phyloP scores from a whole-genome alignment of 805 yeast genomes.

The Zygosaccharomyces lentus region DNA sequence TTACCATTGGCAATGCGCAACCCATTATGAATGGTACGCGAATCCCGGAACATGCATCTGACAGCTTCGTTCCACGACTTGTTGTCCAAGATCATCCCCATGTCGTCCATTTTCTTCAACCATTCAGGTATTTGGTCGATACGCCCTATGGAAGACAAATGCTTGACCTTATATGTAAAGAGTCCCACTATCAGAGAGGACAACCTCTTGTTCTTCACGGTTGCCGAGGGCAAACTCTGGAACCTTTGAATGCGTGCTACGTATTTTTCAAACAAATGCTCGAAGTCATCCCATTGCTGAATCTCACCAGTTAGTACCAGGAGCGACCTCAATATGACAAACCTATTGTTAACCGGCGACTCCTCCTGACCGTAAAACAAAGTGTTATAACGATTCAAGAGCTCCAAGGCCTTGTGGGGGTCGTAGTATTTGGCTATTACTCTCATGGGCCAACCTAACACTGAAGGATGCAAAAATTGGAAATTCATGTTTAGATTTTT shows the following conservation, averaged over 20 bases:
- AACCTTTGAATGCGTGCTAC: conserved; percentile 18
- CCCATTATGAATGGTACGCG: conserved; percentile 31
- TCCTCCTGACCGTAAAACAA: conserved; percentile 27
- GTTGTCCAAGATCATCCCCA: conserved; percentile 32
- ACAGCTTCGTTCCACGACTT: conserved; percentile 33
- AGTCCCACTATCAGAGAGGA: conserved; percentile 21
- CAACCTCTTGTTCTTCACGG: conserved; percentile 21
- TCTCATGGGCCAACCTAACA: conserved; percentile 37
- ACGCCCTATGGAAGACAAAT: conserved; percentile 16
- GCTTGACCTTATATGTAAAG: conserved; percentile 23
- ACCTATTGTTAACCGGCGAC: conserved; percentile 23
- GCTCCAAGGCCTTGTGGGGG: conserved; percentile 33
- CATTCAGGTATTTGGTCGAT: conserved; percentile 20
- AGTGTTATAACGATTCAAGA: conserved; percentile 33
- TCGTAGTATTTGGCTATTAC: conserved; percentile 29
- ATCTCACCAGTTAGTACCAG: conserved; percentile 30
- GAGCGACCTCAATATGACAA: conserved; percentile 33
- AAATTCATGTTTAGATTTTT: conserved; percentile 20
- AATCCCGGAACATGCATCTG: conserved; percentile 25
- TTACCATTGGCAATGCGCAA: conserved; percentile 30
- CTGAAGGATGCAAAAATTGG: conserved; percentile 33
- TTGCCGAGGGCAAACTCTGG: conserved; percentile 21
- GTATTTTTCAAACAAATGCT: conserved; percentile 22
- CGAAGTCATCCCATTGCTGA: conserved; percentile 34
- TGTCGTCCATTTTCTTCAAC: conserved; percentile 21